Conservation (phyloP, 225 moss, liverwort and hornwort species). For the Marchantia polymorpha region DNA sequence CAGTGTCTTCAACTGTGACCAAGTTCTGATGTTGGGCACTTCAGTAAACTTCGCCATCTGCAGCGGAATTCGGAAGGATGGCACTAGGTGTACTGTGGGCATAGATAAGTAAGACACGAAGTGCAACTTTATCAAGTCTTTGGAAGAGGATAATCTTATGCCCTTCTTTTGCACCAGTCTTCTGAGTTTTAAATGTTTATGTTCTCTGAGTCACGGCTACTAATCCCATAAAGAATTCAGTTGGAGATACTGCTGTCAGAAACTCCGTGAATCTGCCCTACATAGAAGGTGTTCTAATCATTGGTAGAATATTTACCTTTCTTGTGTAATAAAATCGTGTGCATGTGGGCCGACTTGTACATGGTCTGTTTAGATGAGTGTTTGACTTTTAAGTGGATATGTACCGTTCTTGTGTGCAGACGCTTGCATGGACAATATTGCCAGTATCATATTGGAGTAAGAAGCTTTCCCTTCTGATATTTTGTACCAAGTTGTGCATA, state of each 20-base stretch:
- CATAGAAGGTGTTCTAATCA: no score
- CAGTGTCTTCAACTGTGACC: conserved; percentile 71
- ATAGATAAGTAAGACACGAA: conserved; percentile 58
- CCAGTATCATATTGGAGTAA: conserved; percentile 74
- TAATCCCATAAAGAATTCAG: no score
- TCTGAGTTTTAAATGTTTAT: no score
- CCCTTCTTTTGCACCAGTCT: no score
- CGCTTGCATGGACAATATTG: conserved; percentile 73
- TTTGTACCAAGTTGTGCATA: not conserved
- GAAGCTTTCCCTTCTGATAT: conserved; percentile 2
- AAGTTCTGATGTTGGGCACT: conserved; percentile 70
- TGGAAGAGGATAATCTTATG: not conserved
- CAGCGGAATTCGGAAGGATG: conserved; percentile 65
- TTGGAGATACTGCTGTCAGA: no score
- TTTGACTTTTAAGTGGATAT: not conserved
- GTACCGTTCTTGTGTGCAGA: conserved; percentile 33
- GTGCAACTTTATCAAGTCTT: not conserved
- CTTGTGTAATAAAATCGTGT: not conserved
- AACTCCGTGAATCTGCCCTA: no score
- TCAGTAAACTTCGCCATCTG: conserved; percentile 72
- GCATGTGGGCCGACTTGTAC: not conserved
- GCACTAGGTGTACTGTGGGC: conserved; percentile 65
- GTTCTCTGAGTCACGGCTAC: no score
- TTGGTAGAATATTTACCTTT: no score
- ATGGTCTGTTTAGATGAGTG: not conserved